These are phyloP conservation scores for Pelargonium cotyledonis DNA, from an alignment of 441 rosid genomes.

Conservation along the genomic window DNA sequence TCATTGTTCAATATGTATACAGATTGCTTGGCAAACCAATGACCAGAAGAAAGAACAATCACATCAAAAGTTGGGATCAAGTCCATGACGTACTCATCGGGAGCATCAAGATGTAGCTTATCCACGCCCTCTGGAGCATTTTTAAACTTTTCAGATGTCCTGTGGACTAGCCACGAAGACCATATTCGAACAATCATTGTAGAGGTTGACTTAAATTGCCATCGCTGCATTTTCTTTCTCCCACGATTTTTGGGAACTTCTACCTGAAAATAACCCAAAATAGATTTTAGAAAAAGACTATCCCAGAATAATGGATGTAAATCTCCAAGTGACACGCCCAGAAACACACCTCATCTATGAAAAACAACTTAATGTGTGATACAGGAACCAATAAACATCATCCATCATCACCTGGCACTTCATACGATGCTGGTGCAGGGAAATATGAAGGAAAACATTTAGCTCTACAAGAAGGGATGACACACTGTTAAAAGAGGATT, in stretches of 20 bases:
- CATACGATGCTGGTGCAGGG: too few relatives aligned
- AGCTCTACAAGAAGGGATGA: too few relatives aligned
- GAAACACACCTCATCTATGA: too few relatives aligned
- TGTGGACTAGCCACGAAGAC: slow-evolving; percentile 95
- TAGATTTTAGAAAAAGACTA: not conserved
- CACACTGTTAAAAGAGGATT: too few relatives aligned
- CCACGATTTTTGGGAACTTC: slow-evolving; percentile 88
- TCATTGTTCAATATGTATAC: slow-evolving; percentile 69
- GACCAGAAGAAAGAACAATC: slow-evolving; percentile 82
- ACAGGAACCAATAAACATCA: too few relatives aligned
- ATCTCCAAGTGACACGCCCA: too few relatives aligned
- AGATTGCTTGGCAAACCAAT: slow-evolving; percentile 95
- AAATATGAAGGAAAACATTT: too few relatives aligned
- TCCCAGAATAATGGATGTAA: too few relatives aligned
- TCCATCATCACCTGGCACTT: too few relatives aligned
- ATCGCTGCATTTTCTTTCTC: slow-evolving; percentile 76
- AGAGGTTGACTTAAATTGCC: slow-evolving; percentile 60
- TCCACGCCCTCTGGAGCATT: slow-evolving; percentile 65
- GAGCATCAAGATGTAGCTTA: slow-evolving; percentile 77
- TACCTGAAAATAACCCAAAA: slow-evolving; percentile 42
- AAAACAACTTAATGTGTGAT: too few relatives aligned
- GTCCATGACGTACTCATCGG: slow-evolving; percentile 69
- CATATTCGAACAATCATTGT: slow-evolving; percentile 76
- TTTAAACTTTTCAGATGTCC: slow-evolving; percentile 46
- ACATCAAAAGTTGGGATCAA: slow-evolving; percentile 59